Evolutionary conservation across 768 basidiomycete species (phyloP), one percentile per base, ranked within the genome.

Genomic region (Mycena galericulata): DNA sequence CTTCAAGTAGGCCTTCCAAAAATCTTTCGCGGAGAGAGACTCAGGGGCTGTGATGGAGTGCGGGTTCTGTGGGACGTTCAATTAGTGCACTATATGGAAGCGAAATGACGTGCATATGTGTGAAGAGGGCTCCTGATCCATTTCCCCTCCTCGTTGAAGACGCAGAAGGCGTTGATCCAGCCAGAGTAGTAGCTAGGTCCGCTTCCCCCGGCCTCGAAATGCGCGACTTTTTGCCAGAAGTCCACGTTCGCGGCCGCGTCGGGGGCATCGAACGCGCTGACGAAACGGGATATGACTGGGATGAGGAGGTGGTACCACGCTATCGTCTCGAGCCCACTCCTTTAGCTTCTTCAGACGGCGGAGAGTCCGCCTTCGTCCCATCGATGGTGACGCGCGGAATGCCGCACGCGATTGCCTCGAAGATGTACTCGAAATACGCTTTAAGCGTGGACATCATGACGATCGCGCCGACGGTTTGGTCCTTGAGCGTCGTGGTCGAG

Each of bases 301-400:
- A 34, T 12, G 3, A 75, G 70, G 20, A 75, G 56, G 34, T 56
- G 51, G 34, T 62, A 55, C 67, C 69, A 75, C 17, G 69, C 63
- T 18, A 57, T 60, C 40, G 54, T 43, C 18, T 75, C 75, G n/a
- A 74, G 29, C 10, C 73, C 71, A 50, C 71, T 68, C 60, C 40
- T 69, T 58, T 17, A 77, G 30, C 40, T 73, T 72, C 8, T 77
- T 76, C 4, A 74, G n/a, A 20, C 74, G 55, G 12, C n/a, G 20
- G 14, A 74, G 62, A 77, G 65, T 77, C 76, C 14, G 47, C 46
- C 41, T 64, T 69, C 53, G 62, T 62, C 1, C 76, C 76, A 10
- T 76, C 65, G 22, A 62, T 20, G 2, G 60, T 56, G 11, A 56
- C 38, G 22, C 55, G n/a, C n/a, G n/a, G n/a, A n/a, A n/a, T n/a